These are phyloP conservation scores for Metarhizium rileyi DNA, from an alignment of 2,329 filamentous ascomycete species.

Conservation along the genomic window DNA sequence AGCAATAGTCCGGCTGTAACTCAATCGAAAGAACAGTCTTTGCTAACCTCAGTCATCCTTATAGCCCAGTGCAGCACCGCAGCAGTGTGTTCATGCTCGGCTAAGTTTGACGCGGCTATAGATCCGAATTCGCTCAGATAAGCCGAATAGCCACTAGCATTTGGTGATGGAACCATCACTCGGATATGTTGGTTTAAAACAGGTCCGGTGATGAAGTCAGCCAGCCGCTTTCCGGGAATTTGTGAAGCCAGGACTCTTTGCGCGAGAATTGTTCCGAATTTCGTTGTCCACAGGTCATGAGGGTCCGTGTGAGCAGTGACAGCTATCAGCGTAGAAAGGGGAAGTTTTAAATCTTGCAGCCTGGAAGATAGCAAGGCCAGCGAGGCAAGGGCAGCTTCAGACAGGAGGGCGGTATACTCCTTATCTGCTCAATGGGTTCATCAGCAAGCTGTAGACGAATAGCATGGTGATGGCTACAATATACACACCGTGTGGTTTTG, in stretches of 20 bases:
- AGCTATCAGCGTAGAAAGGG: constrained; percentile 18
- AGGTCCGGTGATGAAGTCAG: constrained; percentile 39
- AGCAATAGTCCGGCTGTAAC: background rate
- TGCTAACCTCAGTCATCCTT: constrained; percentile 7
- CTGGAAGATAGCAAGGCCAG: constrained; percentile 16
- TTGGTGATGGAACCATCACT: background rate
- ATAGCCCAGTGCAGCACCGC: constrained; percentile 8
- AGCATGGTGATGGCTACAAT: background rate
- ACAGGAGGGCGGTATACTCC: constrained; percentile 5
- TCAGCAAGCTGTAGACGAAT: background rate
- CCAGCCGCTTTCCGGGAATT: constrained; percentile 10
- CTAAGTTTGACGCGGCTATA: background rate
- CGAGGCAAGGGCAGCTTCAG: constrained; percentile 19
- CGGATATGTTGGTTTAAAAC: constrained; percentile 56
- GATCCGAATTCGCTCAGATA: background rate
- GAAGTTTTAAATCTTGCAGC: constrained; percentile 1
- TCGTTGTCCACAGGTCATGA: constrained; percentile 29
- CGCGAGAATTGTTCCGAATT: constrained; percentile 20
- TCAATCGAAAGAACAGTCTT: background rate
- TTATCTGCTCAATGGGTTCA: background rate
- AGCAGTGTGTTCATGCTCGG: background rate
- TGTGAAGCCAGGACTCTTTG: constrained; percentile 20
- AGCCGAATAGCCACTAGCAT: background rate
- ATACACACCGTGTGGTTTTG: background rate
- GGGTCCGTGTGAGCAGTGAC: constrained; percentile 22